Conservation (phyloP, 495 filamentous ascomycete genomes). For the Penicillium atrosanguineum region DNA sequence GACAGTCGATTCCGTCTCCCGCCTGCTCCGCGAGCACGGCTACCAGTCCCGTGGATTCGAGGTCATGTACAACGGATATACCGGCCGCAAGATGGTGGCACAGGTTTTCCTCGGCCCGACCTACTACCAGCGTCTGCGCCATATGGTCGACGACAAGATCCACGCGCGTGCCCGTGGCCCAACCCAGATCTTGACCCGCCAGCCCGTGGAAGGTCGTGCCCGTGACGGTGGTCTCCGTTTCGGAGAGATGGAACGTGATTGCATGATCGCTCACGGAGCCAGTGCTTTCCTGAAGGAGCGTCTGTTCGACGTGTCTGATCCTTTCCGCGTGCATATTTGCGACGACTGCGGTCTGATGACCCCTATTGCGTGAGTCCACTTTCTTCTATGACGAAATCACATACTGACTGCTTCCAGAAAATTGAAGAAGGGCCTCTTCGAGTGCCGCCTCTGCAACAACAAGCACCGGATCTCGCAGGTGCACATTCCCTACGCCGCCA, state of each 20-base stretch:
- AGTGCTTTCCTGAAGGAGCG: conserved; percentile 96
- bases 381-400: neutral
- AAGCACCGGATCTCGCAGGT: conserved; percentile 97
- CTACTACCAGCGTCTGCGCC: conserved; percentile 96
- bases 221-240: conserved; percentile 97
- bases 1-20: conserved; percentile 91
- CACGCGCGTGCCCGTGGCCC: conserved; percentile 94
- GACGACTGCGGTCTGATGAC: conserved; percentile 99
- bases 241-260: conserved; percentile 99
- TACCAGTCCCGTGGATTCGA: conserved; percentile 98
- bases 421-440: conserved; percentile 88
- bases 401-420: conserved; percentile 55
- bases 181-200: conserved; percentile 93
- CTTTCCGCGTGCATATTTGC: conserved; percentile 97
- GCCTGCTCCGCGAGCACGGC: conserved; percentile 82
- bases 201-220: conserved; percentile 98
- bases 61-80: conserved; percentile 98
- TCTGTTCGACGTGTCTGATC: conserved; percentile 94
- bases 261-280: conserved; percentile 98
- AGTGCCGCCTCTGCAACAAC: conserved; percentile 96
- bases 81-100: conserved; percentile 83
- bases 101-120: conserved; percentile 98
- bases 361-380: conserved; percentile 84
- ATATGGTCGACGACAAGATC: conserved; percentile 99
- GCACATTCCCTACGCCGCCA: conserved; percentile 96